A percentile compares a stretch with the other conserved stretches of the same genome.
Evolutionary conservation across 345 rosid genomes (phyloP).

Genomic region (Euphorbia pulcherrima): DNA sequence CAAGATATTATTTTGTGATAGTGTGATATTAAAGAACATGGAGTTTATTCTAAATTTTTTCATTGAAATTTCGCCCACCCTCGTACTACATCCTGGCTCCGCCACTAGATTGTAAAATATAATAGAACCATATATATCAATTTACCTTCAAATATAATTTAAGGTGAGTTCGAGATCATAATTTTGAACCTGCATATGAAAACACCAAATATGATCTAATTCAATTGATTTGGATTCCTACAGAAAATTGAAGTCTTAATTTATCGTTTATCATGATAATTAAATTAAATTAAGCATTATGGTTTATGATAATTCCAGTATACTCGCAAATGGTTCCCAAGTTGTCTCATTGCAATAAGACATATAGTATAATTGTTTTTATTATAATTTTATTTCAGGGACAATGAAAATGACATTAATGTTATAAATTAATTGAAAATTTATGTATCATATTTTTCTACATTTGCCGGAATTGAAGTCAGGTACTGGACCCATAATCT

Average conservation of each 20-base stretch:
- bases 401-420: neutral
- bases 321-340: neutral
- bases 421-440: neutral
- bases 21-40: no score
- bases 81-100: no score
- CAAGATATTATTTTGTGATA: no score
- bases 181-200: no score
- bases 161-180: no score
- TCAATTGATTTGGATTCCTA: neutral
- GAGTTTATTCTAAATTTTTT: no score
- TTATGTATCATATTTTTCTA: neutral
- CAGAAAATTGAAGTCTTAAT: neutral
- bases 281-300: no score
- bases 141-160: no score
- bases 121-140: no score
- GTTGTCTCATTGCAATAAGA: neutral
- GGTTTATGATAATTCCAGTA: neutral
- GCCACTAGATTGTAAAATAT: no score
- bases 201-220: no score
- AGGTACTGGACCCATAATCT: neutral
- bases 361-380: neutral
- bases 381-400: neutral
- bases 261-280: neutral
- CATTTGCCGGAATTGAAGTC: neutral
- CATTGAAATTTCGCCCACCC: no score